Evolutionary conservation across 108 stramenopile species (phyloP), one percentile per base, ranked within the genome.

Genomic region (Parmales sp.): DNA sequence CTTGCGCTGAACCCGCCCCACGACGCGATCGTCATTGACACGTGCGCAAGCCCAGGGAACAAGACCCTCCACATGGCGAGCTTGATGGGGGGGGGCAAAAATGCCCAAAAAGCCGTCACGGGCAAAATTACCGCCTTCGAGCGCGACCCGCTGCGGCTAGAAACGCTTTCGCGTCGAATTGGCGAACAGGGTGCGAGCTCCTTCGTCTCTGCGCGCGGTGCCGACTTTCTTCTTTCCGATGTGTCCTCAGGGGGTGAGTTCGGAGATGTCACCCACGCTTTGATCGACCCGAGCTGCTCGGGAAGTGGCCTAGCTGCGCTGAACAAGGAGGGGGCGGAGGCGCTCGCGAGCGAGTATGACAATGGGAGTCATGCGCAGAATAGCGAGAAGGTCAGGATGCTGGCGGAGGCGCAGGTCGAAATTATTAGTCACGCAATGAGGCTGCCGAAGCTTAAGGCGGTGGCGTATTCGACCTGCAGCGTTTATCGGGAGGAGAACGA

Each of bases 401-500:
- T 63, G 9, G 63, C 63, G 9, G 20, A 20, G 63, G 63, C 28
- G 25, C 63, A 63, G 31, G n/a, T 6, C 6, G 63, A 63, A 28
- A 6, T 63, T 6, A 5, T 63, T 8, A 8, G 29, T 8, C 63
- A 63, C 63, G 63, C 63, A 34, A 63, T 63, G 63, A 6, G 20
- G 29, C 63, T 63, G 7, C 63, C 63, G 31, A 63, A n/a, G 7
- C 13, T 36, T 8, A 5, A 63, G 63, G 31, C 28, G 16, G n/a
- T 63, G 5, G 63, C 31, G 29, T 63, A 63, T 20, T 63, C 63
- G 22, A 63, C 63, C 29, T 63, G 63, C 63, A 36, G 31, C 25
- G 63, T 63, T 9, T 36, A 63, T n/a, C 22, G 63, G 31, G 8
- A 28, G 6, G 63, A 63, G 63, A 63, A 63, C 31, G 63, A 63